Base-by-base conservation (phyloP, 163 green algal species). In the Scenedesmus sp. region DNA sequence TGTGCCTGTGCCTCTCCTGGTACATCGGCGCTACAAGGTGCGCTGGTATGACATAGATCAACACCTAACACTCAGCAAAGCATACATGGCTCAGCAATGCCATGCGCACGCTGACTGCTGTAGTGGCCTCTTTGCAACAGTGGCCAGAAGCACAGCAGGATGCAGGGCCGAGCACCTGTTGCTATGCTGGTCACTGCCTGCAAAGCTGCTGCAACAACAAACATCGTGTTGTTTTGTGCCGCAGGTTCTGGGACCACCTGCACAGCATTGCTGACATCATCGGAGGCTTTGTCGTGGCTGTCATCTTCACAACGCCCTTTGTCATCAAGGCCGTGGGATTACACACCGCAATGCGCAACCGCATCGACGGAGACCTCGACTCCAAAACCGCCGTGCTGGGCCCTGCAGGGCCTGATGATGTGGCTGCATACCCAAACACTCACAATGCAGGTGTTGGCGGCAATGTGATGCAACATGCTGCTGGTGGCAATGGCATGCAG, bases 241-340 rank as follows among this genome's bases (percentile, higher is more conserved):
- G 70, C 70, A 79, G 70, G 23, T 91, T 86, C 59, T 91, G 87
- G 87, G 87, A 91, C 73, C 60, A 91, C 82, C 56, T 86, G 70
- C 87, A 91, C 76, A 79, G 81, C 57, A 81, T 91, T 5, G 20
- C 55, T 16, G 87, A 91, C 87, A 87, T 91, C 74, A 62, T 91
- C 12, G 87, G 87, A 4, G 87, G 87, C 54, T 92, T 88, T 8
- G 20, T 92, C 12, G 6, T 73, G 9, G 62, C 88, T 5, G 73
- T 92, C 15, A 92, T 92, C 81, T 92, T 92, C 83, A 64, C 54
- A 15, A 89, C 81, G 12, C 88, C 88, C 9, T 91, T 66, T 3
- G 76, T 79, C n/a, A 77, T 91, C 87, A 91, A 91, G 23, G 87
- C 87, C 74, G 59, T 91, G 26, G 87, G 84, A 26, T 23, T 89